Conservation (phyloP, 441 rosid species). For the Pelargonium fulgidum region DNA sequence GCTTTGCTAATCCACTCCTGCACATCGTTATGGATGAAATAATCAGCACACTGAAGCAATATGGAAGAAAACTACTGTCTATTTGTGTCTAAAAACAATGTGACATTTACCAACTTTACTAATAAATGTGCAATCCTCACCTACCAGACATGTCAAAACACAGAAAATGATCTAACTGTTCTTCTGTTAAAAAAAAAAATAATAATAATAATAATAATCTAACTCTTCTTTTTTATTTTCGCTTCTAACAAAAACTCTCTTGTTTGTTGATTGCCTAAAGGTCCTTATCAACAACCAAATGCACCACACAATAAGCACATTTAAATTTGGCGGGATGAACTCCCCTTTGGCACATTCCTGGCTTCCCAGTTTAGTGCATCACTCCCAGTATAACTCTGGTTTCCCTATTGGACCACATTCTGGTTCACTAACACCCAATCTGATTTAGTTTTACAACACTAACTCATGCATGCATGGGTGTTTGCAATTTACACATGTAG, state of each 20-base stretch:
- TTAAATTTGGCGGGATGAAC: not conserved
- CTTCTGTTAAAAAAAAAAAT: too few relatives aligned
- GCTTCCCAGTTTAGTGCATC: not conserved
- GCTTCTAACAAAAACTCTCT: too few relatives aligned
- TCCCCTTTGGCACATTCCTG: not conserved
- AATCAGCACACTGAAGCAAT: not conserved
- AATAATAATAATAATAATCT: too few relatives aligned
- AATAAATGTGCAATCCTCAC: not conserved
- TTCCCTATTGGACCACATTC: not conserved
- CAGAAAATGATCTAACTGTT: too few relatives aligned
- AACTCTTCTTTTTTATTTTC: too few relatives aligned
- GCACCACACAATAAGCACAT: not conserved
- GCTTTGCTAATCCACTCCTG: slow-evolving; percentile 29
- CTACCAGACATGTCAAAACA: not conserved
- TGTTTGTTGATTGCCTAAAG: not conserved
- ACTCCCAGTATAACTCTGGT: not conserved
- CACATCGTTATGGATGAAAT: not conserved
- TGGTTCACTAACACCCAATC: not conserved
- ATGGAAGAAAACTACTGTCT: not conserved
- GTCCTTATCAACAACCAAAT: not conserved
- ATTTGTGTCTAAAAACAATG: not conserved
- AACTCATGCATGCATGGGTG: not conserved
- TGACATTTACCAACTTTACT: not conserved
- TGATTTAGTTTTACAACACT: not conserved
- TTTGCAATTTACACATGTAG: not conserved